Conservation (phyloP, 2,329 filamentous ascomycete genomes). For the Phyllosticta citriasiana region DNA sequence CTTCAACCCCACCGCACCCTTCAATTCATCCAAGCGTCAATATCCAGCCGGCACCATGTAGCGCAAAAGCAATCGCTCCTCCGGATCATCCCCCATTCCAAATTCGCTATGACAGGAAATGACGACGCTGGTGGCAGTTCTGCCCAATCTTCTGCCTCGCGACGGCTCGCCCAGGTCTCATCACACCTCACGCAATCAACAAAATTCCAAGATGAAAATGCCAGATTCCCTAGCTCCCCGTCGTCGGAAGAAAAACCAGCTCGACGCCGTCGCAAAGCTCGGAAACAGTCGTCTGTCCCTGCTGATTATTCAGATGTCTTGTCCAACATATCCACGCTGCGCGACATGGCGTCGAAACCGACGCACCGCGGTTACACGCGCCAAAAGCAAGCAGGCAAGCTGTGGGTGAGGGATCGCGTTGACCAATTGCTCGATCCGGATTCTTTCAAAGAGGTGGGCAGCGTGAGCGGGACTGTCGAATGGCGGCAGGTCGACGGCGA, state of each 20-base stretch:
- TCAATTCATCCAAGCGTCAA: not conserved
- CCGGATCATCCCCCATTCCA: not conserved
- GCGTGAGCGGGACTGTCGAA: conserved; percentile 47
- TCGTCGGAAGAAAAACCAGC: conserved; percentile 14
- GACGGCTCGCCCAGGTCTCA: conserved; percentile 40
- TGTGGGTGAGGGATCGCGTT: conserved; percentile 55
- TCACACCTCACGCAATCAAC: conserved; percentile 28
- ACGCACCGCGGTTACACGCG: conserved; percentile 49
- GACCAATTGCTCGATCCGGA: conserved; percentile 46
- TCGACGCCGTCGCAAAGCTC: conserved; percentile 22
- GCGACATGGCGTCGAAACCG: conserved; percentile 41
- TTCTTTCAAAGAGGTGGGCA: conserved; percentile 51
- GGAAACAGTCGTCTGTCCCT: conserved; percentile 34
- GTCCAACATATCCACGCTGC: conserved; percentile 43
- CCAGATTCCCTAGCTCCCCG: conserved; percentile 16
- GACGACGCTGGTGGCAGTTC: conserved; percentile 10
- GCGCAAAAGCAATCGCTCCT: not conserved
- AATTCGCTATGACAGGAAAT: not conserved
- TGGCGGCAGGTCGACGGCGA: conserved; percentile 40
- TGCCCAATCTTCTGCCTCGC: conserved; percentile 21
- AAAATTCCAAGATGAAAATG: conserved; percentile 18
- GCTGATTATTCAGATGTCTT: conserved; percentile 54
- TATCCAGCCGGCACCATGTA: not conserved
- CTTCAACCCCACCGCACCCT: conserved; percentile 1
- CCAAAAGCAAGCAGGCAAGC: conserved; percentile 54